phyloP scores from a whole-genome alignment of 257 asterid genomes.

The Solanum chmielewskii region DNA sequence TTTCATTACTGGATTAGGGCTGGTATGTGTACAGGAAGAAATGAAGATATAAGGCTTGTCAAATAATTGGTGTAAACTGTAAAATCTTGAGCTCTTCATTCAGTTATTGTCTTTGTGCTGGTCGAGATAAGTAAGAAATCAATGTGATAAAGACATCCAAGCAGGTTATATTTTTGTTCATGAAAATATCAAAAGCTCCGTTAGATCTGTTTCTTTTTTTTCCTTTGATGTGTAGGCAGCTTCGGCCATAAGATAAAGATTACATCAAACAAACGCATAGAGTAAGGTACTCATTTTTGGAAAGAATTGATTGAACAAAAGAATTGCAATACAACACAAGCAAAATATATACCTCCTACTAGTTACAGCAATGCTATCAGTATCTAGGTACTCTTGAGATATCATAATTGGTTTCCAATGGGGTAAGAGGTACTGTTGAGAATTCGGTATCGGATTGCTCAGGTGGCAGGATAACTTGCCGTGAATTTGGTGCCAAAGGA shows the following conservation, averaged over 20 bases:
- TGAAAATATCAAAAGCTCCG: background rate
- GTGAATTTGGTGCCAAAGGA: slow-evolving; percentile 22
- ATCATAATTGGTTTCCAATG: slow-evolving; percentile 40
- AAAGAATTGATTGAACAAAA: slow-evolving; percentile 3
- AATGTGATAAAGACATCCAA: background rate
- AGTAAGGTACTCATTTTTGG: background rate
- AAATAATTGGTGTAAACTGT: background rate
- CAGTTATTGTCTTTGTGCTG: background rate
- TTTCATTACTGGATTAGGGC: background rate
- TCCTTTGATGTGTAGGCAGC: background rate
- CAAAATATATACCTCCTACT: slow-evolving; percentile 12
- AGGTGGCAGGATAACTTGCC: slow-evolving; percentile 21
- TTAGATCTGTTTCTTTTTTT: background rate
- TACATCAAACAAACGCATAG: background rate
- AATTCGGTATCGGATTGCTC: slow-evolving; percentile 65
- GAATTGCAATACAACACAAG: slow-evolving; percentile 1
- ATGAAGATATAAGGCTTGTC: background rate
- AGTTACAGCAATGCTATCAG: slow-evolving; percentile 27
- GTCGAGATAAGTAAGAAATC: background rate
- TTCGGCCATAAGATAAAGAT: background rate
- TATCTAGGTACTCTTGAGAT: slow-evolving; percentile 41
- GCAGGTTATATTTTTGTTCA: background rate
- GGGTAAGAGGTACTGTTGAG: slow-evolving; percentile 81
- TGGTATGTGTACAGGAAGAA: background rate
- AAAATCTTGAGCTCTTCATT: background rate